phyloP scores from a whole-genome alignment of 495 filamentous ascomycete genomes.

The Jackrogersella multiformis region DNA sequence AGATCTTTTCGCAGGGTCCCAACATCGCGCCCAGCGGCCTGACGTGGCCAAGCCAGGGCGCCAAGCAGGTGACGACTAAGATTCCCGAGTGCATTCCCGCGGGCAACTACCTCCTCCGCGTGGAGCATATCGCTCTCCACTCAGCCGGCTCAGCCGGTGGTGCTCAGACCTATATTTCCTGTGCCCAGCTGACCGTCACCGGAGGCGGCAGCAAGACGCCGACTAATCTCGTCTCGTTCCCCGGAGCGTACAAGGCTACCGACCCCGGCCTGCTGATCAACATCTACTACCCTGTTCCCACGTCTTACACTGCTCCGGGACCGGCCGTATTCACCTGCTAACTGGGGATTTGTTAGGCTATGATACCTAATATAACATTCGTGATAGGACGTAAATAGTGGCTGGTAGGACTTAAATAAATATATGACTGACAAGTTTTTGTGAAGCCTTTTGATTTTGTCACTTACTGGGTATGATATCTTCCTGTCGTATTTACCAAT shows the following conservation, averaged over 20 bases:
- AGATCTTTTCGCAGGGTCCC: slow-evolving; percentile 56
- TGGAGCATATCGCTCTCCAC: slow-evolving; percentile 67
- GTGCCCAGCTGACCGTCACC: slow-evolving; percentile 48
- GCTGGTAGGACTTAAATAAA: background rate
- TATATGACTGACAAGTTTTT: background rate
- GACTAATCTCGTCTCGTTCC: slow-evolving; percentile 45
- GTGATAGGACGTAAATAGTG: background rate
- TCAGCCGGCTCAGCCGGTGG: slow-evolving; percentile 53
- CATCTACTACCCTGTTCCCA: slow-evolving; percentile 52
- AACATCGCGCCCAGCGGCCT: slow-evolving; percentile 46
- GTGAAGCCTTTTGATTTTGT: too few species aligned
- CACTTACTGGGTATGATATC: background rate
- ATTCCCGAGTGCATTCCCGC: slow-evolving; percentile 59
- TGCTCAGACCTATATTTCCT: slow-evolving; percentile 60
- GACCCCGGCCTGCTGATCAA: slow-evolving; percentile 51
- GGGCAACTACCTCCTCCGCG: slow-evolving; percentile 67
- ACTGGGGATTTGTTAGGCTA: background rate
- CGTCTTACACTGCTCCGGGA: slow-evolving; percentile 51
- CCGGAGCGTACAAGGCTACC: slow-evolving; percentile 47
- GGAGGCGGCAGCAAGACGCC: slow-evolving; percentile 48
- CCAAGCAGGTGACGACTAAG: slow-evolving; percentile 51
- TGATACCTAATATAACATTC: too few species aligned
- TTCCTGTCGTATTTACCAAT: background rate
- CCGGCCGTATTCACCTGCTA: slow-evolving; percentile 59
- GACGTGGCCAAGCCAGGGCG: slow-evolving; percentile 51